A percentile compares a stretch with the other conserved stretches of the same genome.
phyloP scores from a whole-genome alignment of 306 rosid genomes.

The Amphicarpaea edgeworthii region DNA sequence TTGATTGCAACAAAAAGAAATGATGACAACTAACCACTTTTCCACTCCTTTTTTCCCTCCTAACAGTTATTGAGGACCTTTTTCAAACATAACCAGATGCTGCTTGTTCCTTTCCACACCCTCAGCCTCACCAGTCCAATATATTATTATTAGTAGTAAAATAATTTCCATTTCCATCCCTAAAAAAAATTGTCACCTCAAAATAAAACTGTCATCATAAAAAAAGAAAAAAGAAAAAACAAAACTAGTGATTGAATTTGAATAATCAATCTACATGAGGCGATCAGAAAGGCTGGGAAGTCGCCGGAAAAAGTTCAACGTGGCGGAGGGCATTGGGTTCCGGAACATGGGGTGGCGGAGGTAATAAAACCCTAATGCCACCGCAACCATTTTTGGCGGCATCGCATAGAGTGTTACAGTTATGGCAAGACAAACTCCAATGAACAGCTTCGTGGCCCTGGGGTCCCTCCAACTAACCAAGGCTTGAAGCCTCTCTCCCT shows the following conservation, averaged over 20 bases:
- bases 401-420: conserved; percentile 53
- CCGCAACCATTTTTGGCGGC: conserved; percentile 77
- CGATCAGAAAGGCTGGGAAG: conserved; percentile 92
- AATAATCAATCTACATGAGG: conserved; percentile 70
- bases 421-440: conserved; percentile 49
- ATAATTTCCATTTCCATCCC: conserved; percentile 21
- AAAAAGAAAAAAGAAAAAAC: neutral
- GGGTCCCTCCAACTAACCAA: conserved; percentile 96
- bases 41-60: conserved; percentile 53
- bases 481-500: conserved; percentile 91
- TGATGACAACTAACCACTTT: conserved; percentile 67
- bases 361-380: conserved; percentile 80
- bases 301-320: conserved; percentile 62
- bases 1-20: conserved; percentile 51
- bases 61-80: conserved; percentile 49
- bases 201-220: neutral
- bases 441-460: conserved; percentile 76
- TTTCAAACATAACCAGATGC: conserved; percentile 55
- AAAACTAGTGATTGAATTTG: conserved; percentile 29
- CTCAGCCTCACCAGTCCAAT: conserved; percentile 19
- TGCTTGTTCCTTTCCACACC: conserved; percentile 21
- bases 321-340: conserved; percentile 60
- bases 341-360: conserved; percentile 65
- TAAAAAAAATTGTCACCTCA: conserved; percentile 39
- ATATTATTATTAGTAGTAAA: neutral